Conservation (phyloP, 352 stramenopile genomes). For the Globisporangium mamillatum region DNA sequence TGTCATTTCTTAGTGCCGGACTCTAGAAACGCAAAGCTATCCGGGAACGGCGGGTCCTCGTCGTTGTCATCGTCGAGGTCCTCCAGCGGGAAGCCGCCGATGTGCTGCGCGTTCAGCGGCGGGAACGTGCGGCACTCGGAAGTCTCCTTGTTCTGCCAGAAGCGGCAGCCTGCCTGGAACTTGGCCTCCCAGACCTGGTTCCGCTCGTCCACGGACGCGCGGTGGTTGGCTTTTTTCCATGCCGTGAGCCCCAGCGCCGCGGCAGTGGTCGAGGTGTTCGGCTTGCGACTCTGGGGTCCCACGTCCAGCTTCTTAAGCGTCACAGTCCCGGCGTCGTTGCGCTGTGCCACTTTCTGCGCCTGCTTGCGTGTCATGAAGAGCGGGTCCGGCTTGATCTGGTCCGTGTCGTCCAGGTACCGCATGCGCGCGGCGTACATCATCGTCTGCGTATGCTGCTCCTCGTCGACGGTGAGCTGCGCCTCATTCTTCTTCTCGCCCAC, state of each 20-base stretch:
- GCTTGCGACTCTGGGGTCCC: constrained; percentile 13
- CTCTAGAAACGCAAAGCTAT: constrained; percentile 67
- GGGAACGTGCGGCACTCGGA: constrained; percentile 42
- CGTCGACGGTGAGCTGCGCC: constrained; percentile 16
- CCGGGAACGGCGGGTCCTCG: constrained; percentile 49
- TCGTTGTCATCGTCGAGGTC: constrained; percentile 25
- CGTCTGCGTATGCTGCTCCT: constrained; percentile 53
- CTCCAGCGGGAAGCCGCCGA: constrained; percentile 2
- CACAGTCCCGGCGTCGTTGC: constrained; percentile 35
- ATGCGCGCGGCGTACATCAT: constrained; percentile 83
- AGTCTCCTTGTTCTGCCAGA: constrained; percentile 73
- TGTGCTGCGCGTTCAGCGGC: constrained; percentile 18
- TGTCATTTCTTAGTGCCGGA: not conserved
- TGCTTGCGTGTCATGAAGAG: constrained; percentile 80
- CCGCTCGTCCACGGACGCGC: constrained; percentile 25
- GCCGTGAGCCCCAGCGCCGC: constrained; percentile 18
- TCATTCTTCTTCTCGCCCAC: constrained; percentile 14
- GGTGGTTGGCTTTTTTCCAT: constrained; percentile 41
- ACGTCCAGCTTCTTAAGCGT: constrained; percentile 50
- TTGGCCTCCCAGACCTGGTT: constrained; percentile 51
- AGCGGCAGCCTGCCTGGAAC: constrained; percentile 73
- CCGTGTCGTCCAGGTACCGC: constrained; percentile 61
- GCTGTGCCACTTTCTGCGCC: constrained; percentile 59
- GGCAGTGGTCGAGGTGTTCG: constrained; percentile 17
- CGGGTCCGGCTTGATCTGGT: constrained; percentile 46